Percentiles rank a stretch among this genome's conserved stretches.
These are phyloP conservation scores for Coccinonectria pachysandricola DNA, from an alignment of 2,329 filamentous ascomycete species.

Conservation along the genomic window DNA sequence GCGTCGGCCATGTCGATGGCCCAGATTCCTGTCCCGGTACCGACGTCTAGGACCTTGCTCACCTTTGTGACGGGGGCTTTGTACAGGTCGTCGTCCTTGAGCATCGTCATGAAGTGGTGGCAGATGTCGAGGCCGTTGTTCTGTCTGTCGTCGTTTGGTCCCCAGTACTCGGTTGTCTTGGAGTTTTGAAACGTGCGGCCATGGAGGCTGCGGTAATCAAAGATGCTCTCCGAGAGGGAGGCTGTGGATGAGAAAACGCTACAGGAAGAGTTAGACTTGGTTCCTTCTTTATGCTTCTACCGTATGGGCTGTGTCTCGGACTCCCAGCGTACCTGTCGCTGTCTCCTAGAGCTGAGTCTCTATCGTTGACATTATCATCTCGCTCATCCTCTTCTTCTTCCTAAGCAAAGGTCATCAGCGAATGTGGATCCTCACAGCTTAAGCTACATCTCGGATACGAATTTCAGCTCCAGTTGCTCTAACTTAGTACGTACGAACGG, in stretches of 20 bases:
- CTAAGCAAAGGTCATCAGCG: too few species aligned
- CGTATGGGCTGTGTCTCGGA: neutral
- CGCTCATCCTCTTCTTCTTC: too few species aligned
- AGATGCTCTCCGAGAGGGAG: slow-evolving; percentile 23
- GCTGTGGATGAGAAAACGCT: slow-evolving; percentile 19
- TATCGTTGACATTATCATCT: slow-evolving; percentile 5
- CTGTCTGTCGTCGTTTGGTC: slow-evolving; percentile 18
- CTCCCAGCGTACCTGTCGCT: neutral
- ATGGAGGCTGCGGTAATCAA: slow-evolving; percentile 22
- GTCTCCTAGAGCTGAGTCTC: slow-evolving; percentile 2
- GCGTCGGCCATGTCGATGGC: slow-evolving; percentile 33
- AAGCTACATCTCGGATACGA: too few species aligned
- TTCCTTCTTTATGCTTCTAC: too few species aligned
- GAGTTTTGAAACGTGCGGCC: slow-evolving; percentile 22
- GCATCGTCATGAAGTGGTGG: slow-evolving; percentile 16
- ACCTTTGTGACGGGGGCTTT: slow-evolving; percentile 28
- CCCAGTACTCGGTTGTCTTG: slow-evolving; percentile 19
- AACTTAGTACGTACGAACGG: slow-evolving; percentile 5
- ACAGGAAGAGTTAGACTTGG: slow-evolving; percentile 1
- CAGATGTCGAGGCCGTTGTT: slow-evolving; percentile 16
- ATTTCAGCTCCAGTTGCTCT: neutral
- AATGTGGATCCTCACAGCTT: too few species aligned
- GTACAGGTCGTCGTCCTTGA: slow-evolving; percentile 9
- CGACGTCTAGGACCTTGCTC: slow-evolving; percentile 23
- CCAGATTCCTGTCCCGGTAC: slow-evolving; percentile 6